Evolutionary conservation across 2,329 filamentous ascomycete species (phyloP), one percentile per base, ranked within the genome.

Genomic region (Pestalotiopsis sp.): DNA sequence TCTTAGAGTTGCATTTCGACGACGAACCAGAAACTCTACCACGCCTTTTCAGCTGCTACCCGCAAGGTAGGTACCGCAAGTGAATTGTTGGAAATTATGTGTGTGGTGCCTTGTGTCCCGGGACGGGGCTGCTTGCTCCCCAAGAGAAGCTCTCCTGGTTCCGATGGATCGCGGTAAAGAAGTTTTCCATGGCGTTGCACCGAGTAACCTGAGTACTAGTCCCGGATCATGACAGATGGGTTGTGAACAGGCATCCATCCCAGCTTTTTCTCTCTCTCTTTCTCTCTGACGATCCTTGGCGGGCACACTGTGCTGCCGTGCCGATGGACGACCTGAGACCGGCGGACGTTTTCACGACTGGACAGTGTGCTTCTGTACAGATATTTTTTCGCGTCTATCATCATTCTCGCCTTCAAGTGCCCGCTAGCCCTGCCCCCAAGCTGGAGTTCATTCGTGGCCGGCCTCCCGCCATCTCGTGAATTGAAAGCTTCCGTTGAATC

Each of bases 401-500:
- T 62, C 59, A 38, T 62, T 59, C n/a, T 23, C 55, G 55, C 55
- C 25, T 59, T n/a, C 55, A 11, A 59, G 55, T 25, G 20, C 57
- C 11, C 57, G 11, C 23, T 27, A 59, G 57, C 27, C 57, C 45
- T 52, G 27, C 57, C 25, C 36, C 25, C 36, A 27, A 62, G 31
- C 17, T 36, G 59, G 27, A 36, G 36, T 36, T 31, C 59, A 36
- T 36, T n/a, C 27, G 27, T 39, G 36, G 59, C 31, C 57, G 59
- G 59, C 27, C 36, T 39, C 36, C 59, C 59, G 45, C 45, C 45
- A 52, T 36, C 25, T 36, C 36, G 25, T 62, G 31, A 62, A 41
- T 41, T 23, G 20, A 64, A 64, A 64, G 62, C 41, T 64, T 52
- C 20, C n/a, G 23, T 23, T n/a, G 39, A 64, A 41, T 64, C 36